These are phyloP conservation scores for Circinella umbellata DNA, from an alignment of 371 early-diverging fungal genomes.

Conservation along the genomic window DNA sequence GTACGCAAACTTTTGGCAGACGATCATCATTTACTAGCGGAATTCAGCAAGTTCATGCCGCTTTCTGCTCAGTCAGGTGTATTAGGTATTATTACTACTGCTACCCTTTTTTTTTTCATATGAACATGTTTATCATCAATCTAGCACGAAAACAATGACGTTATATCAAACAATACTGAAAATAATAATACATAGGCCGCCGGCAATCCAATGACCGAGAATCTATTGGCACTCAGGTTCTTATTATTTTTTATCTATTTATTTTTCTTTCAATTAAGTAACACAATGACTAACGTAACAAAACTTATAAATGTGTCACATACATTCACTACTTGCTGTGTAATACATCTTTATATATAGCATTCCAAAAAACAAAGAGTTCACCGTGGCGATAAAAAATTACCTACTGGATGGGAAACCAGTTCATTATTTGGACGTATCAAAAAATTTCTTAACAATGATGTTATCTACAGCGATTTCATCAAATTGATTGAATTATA, in stretches of 20 bases:
- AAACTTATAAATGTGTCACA: too few species aligned
- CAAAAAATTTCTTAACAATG: slow-evolving; percentile 80
- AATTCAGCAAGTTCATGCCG: slow-evolving; percentile 12
- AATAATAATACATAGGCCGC: neutral
- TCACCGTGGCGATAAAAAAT: slow-evolving; percentile 5
- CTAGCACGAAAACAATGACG: neutral
- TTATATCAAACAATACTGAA: neutral
- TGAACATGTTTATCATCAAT: too few species aligned
- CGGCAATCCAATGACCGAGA: slow-evolving; percentile 3
- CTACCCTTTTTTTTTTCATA: too few species aligned
- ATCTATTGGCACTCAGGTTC: neutral
- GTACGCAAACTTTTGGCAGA: neutral
- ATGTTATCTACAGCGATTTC: slow-evolving; percentile 89
- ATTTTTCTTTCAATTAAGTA: neutral
- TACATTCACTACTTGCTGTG: neutral
- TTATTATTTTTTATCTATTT: neutral
- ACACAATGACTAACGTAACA: neutral
- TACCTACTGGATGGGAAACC: slow-evolving; percentile 9
- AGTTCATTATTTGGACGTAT: slow-evolving; percentile 84
- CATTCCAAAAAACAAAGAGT: slow-evolving; percentile 4
- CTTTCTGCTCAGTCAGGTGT: neutral
- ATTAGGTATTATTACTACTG: neutral
- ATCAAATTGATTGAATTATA: slow-evolving; percentile 95
- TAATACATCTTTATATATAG: neutral
- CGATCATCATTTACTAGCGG: slow-evolving; percentile 1